Base-by-base conservation (phyloP, 768 basidiomycete species). In the Rossbeevera mucosa region DNA sequence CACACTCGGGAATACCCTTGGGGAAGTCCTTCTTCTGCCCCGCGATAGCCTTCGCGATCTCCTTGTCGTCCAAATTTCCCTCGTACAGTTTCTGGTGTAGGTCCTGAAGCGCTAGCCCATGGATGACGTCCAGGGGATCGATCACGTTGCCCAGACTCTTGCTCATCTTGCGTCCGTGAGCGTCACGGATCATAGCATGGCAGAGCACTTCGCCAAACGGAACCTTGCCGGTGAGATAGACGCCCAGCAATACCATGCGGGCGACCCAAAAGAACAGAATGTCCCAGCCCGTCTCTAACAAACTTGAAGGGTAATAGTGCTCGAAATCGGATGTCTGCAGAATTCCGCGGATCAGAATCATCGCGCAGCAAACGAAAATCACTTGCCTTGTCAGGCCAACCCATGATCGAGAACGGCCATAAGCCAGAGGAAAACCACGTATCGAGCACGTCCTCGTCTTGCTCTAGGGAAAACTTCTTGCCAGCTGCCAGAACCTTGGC, bases 211-310 rank as follows among this genome's bases (percentile, higher is more conserved):
- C 94, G 44, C 82, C 77, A 80, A 98, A 99, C 1, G 96, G 96
- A 76, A 99, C 81, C 63, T 88, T 70, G 24, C 80, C 94, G 0
- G 96, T 99, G 43, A 97, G 82, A 51, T 87, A 80, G 61, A 92
- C 73, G 40, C 96, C 95, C 30, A 98, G 83, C 63, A 99, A 74
- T 45, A 90, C 95, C 95, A 98, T 99, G 40, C 96, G 88, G 14
- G 96, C 94, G 7, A 98, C 95, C 96, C 96, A 99, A 82, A 98
- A 98, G 80, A 94, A 94, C n/a, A 99, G 71, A 62, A 98, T 98
- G 58, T 98, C 96, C 95, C 96, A 98, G 43, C 96, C 96, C 0
- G 96, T 99, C 73, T 98, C 96, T 26, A 98, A 81, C 41, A 98
- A 60, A n/a, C 85, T 81, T 2, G 91, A 73, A 0, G 96, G 96